Evolutionary conservation across 2,329 filamentous ascomycete species (phyloP), one percentile per base, ranked within the genome.

Genomic region (Venturia effusa): DNA sequence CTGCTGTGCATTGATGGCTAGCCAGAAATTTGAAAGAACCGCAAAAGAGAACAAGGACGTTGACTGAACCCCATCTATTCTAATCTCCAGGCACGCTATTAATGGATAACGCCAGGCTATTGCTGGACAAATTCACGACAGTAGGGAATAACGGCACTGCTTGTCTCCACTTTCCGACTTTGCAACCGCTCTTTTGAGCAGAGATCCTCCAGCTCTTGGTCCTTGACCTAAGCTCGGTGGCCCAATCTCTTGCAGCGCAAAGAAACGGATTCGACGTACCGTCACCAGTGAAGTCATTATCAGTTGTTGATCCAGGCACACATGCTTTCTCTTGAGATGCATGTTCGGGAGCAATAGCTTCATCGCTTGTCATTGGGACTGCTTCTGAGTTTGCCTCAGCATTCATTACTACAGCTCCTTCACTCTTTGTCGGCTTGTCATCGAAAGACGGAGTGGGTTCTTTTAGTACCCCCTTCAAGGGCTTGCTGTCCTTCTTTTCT

Each of bases 381-480:
- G 22, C 43, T 24, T 48, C n/a, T 48, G 43, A 48, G 27, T 13
- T 32, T 55, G 48, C n/a, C 48, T 32, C 48, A 34, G 30, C 51
- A 17, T n/a, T 11, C 3, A 8, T n/a, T 3, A 30, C 51, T 34
- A 8, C 24, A 55, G 57, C 7, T 24, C 27, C 24, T 10, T 60
- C 19, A 30, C n/a, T 8, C 37, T 41, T 32, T 19, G 27, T 11
- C 6, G 24, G 22, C n/a, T 41, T 60, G 24, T 6, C 59, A 13
- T 60, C 59, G 27, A 63, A 63, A 2, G 32, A 45, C 4, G 45
- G 24, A 34, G 45, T 63, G 30, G 61, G 61, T 55, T 45, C 34
- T 57, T 57, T 57, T 32, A 63, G 51, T 7, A 45, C 61, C 19
- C 61, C 51, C 51, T 63, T 63, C 6, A 57, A 24, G 17, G 45